Evolutionary conservation across 202 grass and related monocot genomes (phyloP).

Genomic region (Carex sylvatica): DNA sequence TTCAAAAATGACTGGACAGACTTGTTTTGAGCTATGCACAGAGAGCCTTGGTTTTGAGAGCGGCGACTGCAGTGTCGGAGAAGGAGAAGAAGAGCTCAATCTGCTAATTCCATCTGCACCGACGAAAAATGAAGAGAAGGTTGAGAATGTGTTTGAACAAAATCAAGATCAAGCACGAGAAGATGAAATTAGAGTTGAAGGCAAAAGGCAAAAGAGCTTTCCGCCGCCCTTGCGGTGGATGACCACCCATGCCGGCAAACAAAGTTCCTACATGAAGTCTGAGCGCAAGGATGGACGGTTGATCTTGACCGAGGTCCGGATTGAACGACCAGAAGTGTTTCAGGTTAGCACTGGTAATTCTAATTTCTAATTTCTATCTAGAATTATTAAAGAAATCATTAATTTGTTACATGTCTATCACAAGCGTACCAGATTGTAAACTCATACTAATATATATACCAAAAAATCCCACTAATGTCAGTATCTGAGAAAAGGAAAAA

Average conservation of each 20-base stretch:
- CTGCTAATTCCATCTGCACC: neutral
- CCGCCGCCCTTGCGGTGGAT: constrained; percentile 43
- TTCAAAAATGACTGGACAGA: constrained; percentile 1
- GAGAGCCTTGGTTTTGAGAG: constrained; percentile 69
- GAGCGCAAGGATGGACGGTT: constrained; percentile 60
- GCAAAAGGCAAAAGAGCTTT: constrained; percentile 15
- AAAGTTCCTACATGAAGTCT: constrained; percentile 44
- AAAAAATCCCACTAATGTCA: neutral
- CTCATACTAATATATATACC: neutral
- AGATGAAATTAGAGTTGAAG: neutral
- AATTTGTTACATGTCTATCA: neutral
- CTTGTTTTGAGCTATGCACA: constrained; percentile 42
- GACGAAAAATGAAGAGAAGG: neutral
- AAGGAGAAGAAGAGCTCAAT: constrained; percentile 34
- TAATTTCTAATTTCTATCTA: neutral
- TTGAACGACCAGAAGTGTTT: constrained; percentile 36
- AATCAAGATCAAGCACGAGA: neutral
- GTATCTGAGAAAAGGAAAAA: neutral
- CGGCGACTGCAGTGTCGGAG: constrained; percentile 41
- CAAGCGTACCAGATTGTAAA: neutral
- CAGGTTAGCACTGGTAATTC: constrained; percentile 26
- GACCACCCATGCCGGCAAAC: constrained; percentile 11
- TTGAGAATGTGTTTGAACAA: neutral
- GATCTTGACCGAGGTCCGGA: constrained; percentile 47
- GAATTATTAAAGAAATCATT: neutral